Evolutionary conservation across 805 yeast genomes (phyloP), one percentile per base, ranked within the genome.

Genomic region (Cyberlindnera maritima): DNA sequence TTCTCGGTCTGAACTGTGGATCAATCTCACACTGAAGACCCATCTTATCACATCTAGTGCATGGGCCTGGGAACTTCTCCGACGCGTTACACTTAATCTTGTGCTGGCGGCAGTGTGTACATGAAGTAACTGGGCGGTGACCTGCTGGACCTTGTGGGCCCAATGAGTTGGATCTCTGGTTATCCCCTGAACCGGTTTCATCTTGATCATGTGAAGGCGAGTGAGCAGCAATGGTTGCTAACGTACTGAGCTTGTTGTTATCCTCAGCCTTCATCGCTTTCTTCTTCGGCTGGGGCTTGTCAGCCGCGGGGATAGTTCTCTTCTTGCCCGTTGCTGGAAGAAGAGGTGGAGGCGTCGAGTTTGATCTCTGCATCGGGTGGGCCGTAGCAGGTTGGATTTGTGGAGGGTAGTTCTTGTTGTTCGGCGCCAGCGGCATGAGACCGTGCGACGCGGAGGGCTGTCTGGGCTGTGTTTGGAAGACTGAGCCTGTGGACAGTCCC

Each of bases 81-180:
- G 88, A 78, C 1, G 97, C 97, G 62, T 91, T 88, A 67, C 97
- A 91, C 62, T 85, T 86, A 64, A 91, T 89, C 66, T 91, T 91
- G 64, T 90, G 97, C 62, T 91, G 97, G 43, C 97, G 79, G 62
- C 97, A 91, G 63, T 89, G 94, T 0, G 96, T 88, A 62, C 97
- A 91, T 3, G 96, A 85, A 0, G 96, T 88, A 2, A 90, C 95
- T 0, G 96, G 96, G 46, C 97, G 69, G 59, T 87, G 92, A 2
- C 84, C 83, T 0, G 79, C 74, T 15, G 58, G 61, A n/a, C 54
- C 66, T 8, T 48, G 47, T n/a, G n/a, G 13, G 5, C 31, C 31
- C 11, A 13, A 6, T 7, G 55, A 26, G 21, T n/a, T 37, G 6
- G 40, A 5, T 14, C 13, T 28, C n/a, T 38, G 32, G 29, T 4